Percentiles rank a stretch among this genome's conserved stretches.
Evolutionary conservation across 2,329 filamentous ascomycete genomes (phyloP).

Genomic region (Pezicula rhizophila): DNA sequence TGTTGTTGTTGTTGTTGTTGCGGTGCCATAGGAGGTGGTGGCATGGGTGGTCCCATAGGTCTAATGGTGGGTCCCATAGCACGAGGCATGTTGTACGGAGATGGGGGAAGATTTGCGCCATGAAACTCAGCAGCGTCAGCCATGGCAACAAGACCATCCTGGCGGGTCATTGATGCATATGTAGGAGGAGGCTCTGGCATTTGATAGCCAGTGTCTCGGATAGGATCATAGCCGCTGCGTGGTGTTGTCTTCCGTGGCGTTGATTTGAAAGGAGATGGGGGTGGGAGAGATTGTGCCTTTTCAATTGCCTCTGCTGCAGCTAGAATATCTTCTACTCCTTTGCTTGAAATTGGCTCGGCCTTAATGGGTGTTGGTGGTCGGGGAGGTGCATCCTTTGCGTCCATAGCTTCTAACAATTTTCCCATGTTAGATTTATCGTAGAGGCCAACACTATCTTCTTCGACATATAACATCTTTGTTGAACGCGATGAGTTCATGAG

Average conservation of each 20-base stretch:
- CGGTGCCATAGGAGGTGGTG: slow-evolving; percentile 1
- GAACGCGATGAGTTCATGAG: slow-evolving; percentile 7
- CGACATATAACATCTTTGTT: not conserved
- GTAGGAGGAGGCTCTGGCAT: slow-evolving; percentile 9
- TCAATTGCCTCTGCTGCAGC: slow-evolving; percentile 1
- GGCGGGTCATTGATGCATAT: not conserved
- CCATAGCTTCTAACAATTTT: not conserved
- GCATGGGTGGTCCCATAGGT: not conserved
- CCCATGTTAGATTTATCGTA: not conserved
- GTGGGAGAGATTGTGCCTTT: slow-evolving; percentile 6
- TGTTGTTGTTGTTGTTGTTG: not conserved
- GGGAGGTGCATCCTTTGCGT: not conserved
- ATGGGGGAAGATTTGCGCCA: not conserved
- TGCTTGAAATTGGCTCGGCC: not conserved
- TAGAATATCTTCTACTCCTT: slow-evolving; percentile 3
- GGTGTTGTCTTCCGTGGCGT: slow-evolving; percentile 1
- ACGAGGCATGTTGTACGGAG: not conserved
- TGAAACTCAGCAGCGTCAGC: slow-evolving; percentile 7
- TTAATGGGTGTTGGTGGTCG: not conserved
- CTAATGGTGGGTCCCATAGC: not conserved
- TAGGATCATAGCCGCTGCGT: slow-evolving; percentile 11
- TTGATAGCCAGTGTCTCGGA: slow-evolving; percentile 11
- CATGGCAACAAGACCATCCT: slow-evolving; percentile 7
- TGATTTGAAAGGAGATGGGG: slow-evolving; percentile 5
- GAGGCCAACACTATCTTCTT: not conserved